Conservation (phyloP, 1,139 yeast genomes). For the Blastobotrys serpentis region DNA sequence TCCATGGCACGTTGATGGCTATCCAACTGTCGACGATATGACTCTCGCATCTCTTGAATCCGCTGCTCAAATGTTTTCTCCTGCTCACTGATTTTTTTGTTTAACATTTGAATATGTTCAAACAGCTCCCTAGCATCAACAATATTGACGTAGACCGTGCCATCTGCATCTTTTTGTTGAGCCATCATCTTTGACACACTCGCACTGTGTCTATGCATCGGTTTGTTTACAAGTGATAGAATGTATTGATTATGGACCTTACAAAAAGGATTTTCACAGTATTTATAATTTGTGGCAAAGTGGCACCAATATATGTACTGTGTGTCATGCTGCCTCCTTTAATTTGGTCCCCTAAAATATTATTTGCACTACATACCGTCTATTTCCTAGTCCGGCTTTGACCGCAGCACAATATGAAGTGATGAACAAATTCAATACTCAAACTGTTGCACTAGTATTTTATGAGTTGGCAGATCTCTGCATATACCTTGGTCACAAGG, state of each 20-base stretch:
- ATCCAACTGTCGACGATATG: constrained; percentile 7
- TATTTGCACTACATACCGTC: neutral
- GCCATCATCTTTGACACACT: neutral
- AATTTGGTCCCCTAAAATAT: neutral
- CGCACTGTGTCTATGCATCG: neutral
- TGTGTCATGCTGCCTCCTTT: neutral
- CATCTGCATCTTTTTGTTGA: neutral
- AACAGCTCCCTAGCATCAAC: constrained; percentile 13
- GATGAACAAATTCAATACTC: neutral
- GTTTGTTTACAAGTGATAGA: no score
- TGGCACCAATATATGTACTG: no score
- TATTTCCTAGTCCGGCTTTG: neutral
- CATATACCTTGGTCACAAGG: neutral
- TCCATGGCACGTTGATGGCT: constrained; percentile 3
- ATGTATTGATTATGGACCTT: no score
- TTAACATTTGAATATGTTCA: constrained; percentile 10
- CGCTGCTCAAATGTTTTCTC: constrained; percentile 11
- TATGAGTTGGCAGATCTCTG: neutral
- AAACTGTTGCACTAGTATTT: neutral
- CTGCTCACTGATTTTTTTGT: constrained; percentile 5
- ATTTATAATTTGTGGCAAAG: constrained; percentile 1
- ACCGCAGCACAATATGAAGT: neutral
- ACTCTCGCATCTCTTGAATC: constrained; percentile 8
- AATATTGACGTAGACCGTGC: constrained; percentile 6
- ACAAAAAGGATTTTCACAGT: no score